Base-by-base conservation (phyloP, 164 flowering plant species). In the Nelumbo lutea region DNA sequence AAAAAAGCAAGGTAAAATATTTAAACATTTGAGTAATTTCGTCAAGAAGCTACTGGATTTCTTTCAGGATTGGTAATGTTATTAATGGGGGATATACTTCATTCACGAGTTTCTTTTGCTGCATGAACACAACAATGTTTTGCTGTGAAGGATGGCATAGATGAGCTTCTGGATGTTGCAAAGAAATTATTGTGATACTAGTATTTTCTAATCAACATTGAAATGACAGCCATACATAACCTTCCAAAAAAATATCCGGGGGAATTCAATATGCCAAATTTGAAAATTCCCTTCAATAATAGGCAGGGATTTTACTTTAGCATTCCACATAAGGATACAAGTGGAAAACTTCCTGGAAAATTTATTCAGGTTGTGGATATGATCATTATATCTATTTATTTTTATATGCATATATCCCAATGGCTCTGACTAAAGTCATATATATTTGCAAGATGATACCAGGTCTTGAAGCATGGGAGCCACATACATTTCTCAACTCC, bases 111-210 rank as follows among this genome's bases (percentile, higher is more conserved):
- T 79, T 95, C 99, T 69, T 96, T 96, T 79, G 87, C 93, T 84
- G 98, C 99, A 9, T 89, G 93, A 59, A 96, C 97, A 9, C 96
- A 91, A 72, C 99, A 93, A 79, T 96, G 99, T 81, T 96, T 96
- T 81, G 99, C 99, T 81, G 88, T 96, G 70, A 96, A 96, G 85
- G 92, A 97, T 75, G 99, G 99, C 72, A 87, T 90, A 68, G 99
- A 96, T 88, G 99, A 97, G 68, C 84, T 90, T 72, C 79, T 96
- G 65, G 99, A 96, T 78, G 86, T 90, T 77, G 96, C 99, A 64
- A 69, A 97, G 68, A 83, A 93, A 76, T 81, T 97, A 50, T 93
- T 96, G 99, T 84, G 98, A 96, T 75, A 93, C 96, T 44, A 93
- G 99, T 78, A 96, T 93, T 63, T 44, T 50, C 71, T 69, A 70